Conservation (phyloP, 2,329 filamentous ascomycete genomes). For the Phyllosticta citriasiana region DNA sequence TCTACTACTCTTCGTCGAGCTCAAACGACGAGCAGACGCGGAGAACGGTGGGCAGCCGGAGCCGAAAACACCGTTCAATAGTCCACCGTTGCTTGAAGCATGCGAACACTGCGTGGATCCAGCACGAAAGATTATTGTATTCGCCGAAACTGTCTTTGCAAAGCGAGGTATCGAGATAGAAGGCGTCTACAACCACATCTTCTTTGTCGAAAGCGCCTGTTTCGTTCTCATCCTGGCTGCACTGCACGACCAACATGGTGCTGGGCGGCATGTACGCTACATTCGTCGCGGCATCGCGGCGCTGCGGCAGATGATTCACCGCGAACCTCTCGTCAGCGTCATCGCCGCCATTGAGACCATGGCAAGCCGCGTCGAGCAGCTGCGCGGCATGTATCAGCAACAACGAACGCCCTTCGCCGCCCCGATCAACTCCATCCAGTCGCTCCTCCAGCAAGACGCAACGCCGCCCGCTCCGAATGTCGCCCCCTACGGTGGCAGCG, state of each 20-base stretch:
- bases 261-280: slow-evolving; percentile 4
- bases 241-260: slow-evolving; percentile 2
- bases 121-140: slow-evolving; percentile 5
- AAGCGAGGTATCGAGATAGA: no score
- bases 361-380: slow-evolving; percentile 1
- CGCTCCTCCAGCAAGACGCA: neutral
- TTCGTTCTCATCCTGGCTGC: slow-evolving; percentile 8
- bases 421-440: neutral
- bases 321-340: slow-evolving; percentile 5
- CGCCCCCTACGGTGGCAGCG: neutral
- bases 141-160: neutral
- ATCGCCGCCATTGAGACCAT: slow-evolving; percentile 6
- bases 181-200: slow-evolving; percentile 8
- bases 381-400: neutral
- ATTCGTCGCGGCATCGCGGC: slow-evolving; percentile 6
- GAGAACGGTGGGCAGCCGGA: slow-evolving; percentile 3
- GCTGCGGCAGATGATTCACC: neutral
- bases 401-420: neutral
- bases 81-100: slow-evolving; percentile 7
- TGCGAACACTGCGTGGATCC: slow-evolving; percentile 8
- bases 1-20: slow-evolving; percentile 6
- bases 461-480: neutral
- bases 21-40: slow-evolving; percentile 5
- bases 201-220: slow-evolving; percentile 9
- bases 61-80: slow-evolving; percentile 5